Evolutionary conservation across 495 filamentous ascomycete species (phyloP), one percentile per base, ranked within the genome.

Genomic region (Hyaloscypha bicolor): DNA sequence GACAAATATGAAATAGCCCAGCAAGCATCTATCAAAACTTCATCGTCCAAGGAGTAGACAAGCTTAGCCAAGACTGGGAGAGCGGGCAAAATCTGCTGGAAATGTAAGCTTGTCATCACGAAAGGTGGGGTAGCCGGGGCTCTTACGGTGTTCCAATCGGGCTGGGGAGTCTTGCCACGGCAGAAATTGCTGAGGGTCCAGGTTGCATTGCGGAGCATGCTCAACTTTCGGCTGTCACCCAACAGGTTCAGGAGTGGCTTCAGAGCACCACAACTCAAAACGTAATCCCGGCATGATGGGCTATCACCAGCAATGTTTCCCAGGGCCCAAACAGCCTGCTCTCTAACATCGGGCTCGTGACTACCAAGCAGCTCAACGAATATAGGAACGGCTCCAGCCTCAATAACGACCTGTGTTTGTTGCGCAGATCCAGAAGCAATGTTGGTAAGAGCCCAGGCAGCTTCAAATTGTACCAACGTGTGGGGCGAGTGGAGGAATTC

Each of bases 161-260:
- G 96, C 79, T 99, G 96, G 45, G 96, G 96, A 4, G 94, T 97
- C 86, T 98, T 99, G 79, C 96, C 96, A 85, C 96, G 94, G 82
- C 96, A 99, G 83, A 99, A 99, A 83, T 99, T 99, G 84, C 96
- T 98, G 60, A 99, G 83, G 30, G 96, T 99, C 96, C 96, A 99
- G 31, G 96, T 98, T 30, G 96, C 96, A 77, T 99, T 99, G 63
- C 96, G 86, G 48, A 99, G 88, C 96, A 99, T 99, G 85, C 93
- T 97, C 60, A 99, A 85, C 86, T 99, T 99, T 72, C 96, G 92
- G 83, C 94, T 97, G 78, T 99, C 96, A 52, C 94, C 95, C 53
- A 99, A 88, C 48, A 99, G 86, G 75, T 83, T 86, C 57, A 99
- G 84, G 48, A 99, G 86, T 42, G 95, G 95, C 73, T 91, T 91